Evolutionary conservation across 2,329 filamentous ascomycete species (phyloP).

Genomic region (Sporothrix curviconia): DNA sequence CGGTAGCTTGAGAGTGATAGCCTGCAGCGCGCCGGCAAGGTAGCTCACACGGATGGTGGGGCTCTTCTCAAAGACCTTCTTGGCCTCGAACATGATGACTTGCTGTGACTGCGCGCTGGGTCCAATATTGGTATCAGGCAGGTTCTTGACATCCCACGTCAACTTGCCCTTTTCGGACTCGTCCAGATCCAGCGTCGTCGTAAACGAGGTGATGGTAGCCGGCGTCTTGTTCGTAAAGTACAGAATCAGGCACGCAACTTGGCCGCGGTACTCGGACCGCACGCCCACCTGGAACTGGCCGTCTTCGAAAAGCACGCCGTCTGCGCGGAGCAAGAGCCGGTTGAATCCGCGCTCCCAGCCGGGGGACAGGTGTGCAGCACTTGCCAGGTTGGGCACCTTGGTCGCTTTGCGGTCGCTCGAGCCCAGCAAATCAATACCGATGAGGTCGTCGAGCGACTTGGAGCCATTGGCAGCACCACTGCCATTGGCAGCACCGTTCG

Average conservation of each 20-base stretch:
- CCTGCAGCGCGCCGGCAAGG: conserved; percentile 86
- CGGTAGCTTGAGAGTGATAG: conserved; percentile 83
- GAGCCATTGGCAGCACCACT: conserved; percentile 19
- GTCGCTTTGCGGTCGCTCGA: conserved; percentile 50
- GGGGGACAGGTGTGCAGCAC: conserved; percentile 84
- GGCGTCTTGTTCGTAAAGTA: conserved; percentile 96
- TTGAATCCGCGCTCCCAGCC: conserved; percentile 92
- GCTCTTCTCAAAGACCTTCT: conserved; percentile 70
- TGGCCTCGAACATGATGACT: conserved; percentile 89
- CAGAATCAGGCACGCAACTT: conserved; percentile 88
- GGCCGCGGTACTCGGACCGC: conserved; percentile 88
- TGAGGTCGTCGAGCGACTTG: conserved; percentile 59
- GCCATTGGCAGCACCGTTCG: conserved; percentile 45
- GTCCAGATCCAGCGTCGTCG: conserved; percentile 84
- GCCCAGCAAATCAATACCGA: conserved; percentile 71
- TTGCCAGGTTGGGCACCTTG: conserved; percentile 78
- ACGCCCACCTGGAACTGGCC: conserved; percentile 88
- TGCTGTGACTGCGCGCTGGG: conserved; percentile 78
- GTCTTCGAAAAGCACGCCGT: conserved; percentile 92
- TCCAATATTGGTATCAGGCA: conserved; percentile 75
- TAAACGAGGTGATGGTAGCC: conserved; percentile 80
- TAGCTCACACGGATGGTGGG: conserved; percentile 94
- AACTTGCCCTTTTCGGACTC: conserved; percentile 57
- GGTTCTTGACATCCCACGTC: conserved; percentile 78
- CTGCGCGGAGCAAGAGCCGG: conserved; percentile 67